These are phyloP conservation scores for Setaria italica DNA, from an alignment of 202 grass and related monocot genomes.

Conservation along the genomic window DNA sequence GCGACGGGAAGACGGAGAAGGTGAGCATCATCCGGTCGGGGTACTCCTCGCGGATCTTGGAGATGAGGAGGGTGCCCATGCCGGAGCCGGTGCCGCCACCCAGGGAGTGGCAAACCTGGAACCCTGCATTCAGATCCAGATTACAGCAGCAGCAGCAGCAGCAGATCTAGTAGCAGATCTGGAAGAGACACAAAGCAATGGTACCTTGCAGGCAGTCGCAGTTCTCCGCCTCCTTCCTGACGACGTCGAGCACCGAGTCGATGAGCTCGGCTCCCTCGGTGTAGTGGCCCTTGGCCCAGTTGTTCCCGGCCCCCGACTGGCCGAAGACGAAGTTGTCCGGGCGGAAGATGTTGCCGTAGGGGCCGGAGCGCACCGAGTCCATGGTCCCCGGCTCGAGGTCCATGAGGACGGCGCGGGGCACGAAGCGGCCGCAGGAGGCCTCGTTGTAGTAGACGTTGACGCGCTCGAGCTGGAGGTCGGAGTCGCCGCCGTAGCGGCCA, in stretches of 20 bases:
- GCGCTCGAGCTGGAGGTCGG: conserved; percentile 79
- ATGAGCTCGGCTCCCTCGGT: conserved; percentile 96
- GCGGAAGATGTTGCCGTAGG: conserved; percentile 74
- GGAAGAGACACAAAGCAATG: neutral
- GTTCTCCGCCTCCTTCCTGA: conserved; percentile 84
- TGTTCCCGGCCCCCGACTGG: conserved; percentile 86
- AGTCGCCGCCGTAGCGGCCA: conserved; percentile 65
- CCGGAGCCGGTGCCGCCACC: conserved; percentile 63
- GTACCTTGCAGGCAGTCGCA: conserved; percentile 79
- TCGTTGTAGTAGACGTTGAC: conserved; percentile 92
- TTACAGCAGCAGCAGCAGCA: too few relatives aligned
- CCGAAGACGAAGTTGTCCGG: conserved; percentile 97
- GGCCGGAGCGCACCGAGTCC: conserved; percentile 67
- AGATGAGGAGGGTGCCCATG: conserved; percentile 69
- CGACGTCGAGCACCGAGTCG: conserved; percentile 74
- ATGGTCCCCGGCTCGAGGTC: conserved; percentile 83
- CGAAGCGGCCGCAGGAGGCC: conserved; percentile 71
- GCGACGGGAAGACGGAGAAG: conserved; percentile 75
- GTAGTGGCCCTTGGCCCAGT: conserved; percentile 96
- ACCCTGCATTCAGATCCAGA: conserved; percentile 32
- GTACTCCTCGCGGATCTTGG: conserved; percentile 76
- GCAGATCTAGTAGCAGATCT: neutral
- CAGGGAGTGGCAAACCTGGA: conserved; percentile 78
- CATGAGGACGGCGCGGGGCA: conserved; percentile 70
- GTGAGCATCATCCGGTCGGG: conserved; percentile 78